These are phyloP conservation scores for Pythium oligandrum DNA, from an alignment of 352 stramenopile species.

Conservation along the genomic window DNA sequence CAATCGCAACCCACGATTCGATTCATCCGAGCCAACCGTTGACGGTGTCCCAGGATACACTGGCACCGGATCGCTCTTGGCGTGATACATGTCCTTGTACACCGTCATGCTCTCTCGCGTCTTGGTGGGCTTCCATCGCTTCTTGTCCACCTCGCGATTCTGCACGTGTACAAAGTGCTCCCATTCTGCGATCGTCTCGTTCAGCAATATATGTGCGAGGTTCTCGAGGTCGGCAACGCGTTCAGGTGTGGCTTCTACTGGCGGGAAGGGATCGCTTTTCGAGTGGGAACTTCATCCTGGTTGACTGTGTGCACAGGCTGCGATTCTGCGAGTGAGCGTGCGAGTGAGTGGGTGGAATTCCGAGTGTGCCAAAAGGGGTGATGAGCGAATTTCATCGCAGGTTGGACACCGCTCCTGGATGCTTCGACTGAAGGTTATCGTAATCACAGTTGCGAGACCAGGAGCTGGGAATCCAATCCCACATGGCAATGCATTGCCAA, in stretches of 20 bases:
- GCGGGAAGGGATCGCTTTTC: slow-evolving; percentile 21
- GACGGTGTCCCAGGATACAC: background rate
- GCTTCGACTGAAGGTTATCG: no score
- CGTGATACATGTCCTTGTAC: slow-evolving; percentile 28
- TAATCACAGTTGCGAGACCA: no score
- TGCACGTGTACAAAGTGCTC: slow-evolving; percentile 16
- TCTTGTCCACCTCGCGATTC: slow-evolving; percentile 26
- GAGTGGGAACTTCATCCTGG: slow-evolving; percentile 20
- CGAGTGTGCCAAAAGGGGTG: no score
- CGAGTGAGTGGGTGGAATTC: no score
- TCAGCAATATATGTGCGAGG: slow-evolving; percentile 29
- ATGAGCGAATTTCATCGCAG: no score
- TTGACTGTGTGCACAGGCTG: no score
- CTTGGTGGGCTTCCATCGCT: slow-evolving; percentile 51
- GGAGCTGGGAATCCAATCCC: no score
- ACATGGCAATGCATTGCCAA: no score
- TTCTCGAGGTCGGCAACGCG: slow-evolving; percentile 22
- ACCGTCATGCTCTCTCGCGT: slow-evolving; percentile 40
- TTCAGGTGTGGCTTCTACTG: slow-evolving; percentile 22
- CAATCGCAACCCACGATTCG: background rate
- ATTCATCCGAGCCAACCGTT: background rate
- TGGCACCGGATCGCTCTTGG: slow-evolving; percentile 7
- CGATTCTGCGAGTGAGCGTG: no score
- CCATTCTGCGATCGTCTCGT: slow-evolving; percentile 26
- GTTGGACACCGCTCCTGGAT: no score